These are phyloP conservation scores for Penicillium sp. DNA, from an alignment of 2,329 filamentous ascomycete species.

Conservation along the genomic window DNA sequence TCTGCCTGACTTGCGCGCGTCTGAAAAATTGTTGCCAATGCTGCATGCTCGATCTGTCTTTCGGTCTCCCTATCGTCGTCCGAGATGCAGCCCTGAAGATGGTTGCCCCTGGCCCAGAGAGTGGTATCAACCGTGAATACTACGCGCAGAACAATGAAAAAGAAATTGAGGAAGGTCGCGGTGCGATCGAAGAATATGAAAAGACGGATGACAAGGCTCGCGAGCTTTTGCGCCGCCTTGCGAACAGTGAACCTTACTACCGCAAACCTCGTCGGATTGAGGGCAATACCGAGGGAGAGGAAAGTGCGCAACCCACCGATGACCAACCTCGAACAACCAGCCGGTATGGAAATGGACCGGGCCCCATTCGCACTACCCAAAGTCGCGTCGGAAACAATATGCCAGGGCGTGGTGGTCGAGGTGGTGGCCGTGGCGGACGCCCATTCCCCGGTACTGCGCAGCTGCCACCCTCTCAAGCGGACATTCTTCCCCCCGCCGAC, in stretches of 20 bases:
- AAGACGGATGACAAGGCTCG: conserved; percentile 97
- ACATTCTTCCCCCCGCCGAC: conserved; percentile 83
- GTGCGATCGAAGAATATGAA: conserved; percentile 84
- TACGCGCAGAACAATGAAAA: conserved; percentile 97
- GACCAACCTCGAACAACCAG: conserved; percentile 45
- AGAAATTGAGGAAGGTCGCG: conserved; percentile 88
- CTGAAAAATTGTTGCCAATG: conserved; percentile 99
- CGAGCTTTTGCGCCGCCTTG: conserved; percentile 79
- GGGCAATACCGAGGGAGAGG: conserved; percentile 48
- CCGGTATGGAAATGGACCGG: conserved; percentile 51
- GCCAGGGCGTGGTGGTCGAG: conserved; percentile 51
- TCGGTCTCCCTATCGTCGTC: conserved; percentile 91
- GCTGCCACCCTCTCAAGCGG: conserved; percentile 76
- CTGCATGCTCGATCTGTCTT: conserved; percentile 97
- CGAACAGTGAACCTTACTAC: conserved; percentile 93
- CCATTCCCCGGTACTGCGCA: conserved; percentile 71
- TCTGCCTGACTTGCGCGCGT: conserved; percentile 93
- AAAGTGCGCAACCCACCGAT: conserved; percentile 39
- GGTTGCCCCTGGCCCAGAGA: conserved; percentile 89
- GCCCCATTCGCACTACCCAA: conserved; percentile 74
- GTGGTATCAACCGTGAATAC: conserved; percentile 92
- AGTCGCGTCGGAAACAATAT: conserved; percentile 43
- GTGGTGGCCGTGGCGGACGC: conserved; percentile 51
- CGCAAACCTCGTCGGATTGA: conserved; percentile 80
- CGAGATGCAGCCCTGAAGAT: conserved; percentile 97